A percentile compares a stretch with the other conserved stretches of the same genome.
phyloP scores from a whole-genome alignment of 306 rosid species.

The Dalbergia cultrata region DNA sequence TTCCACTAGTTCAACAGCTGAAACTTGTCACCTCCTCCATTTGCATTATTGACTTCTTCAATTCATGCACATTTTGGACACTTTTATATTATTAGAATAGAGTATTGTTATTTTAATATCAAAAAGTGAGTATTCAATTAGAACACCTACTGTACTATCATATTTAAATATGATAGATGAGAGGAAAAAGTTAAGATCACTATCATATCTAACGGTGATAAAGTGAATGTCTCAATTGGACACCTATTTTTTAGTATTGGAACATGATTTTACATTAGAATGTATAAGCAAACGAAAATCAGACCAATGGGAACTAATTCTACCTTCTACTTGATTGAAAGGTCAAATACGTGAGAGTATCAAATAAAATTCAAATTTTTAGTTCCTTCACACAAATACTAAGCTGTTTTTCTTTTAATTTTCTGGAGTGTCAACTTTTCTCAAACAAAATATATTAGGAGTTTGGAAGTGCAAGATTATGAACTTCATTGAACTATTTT shows the following conservation, averaged over 20 bases:
- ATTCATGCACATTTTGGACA: background rate
- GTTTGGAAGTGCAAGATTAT: background rate
- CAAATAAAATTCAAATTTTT: background rate
- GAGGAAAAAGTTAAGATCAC: too few species aligned
- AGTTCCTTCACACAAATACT: background rate
- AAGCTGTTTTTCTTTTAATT: background rate
- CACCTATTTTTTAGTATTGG: too few species aligned
- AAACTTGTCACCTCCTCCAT: background rate
- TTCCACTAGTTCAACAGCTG: constrained; percentile 7
- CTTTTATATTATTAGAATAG: too few species aligned
- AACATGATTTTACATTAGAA: too few species aligned
- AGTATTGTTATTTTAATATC: too few species aligned
- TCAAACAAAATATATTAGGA: background rate
- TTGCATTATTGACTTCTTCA: background rate
- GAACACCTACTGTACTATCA: too few species aligned
- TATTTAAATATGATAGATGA: too few species aligned
- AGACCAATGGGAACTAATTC: background rate
- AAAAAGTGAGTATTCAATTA: too few species aligned
- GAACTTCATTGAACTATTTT: background rate
- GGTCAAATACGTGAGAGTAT: background rate
- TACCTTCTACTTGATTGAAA: background rate
- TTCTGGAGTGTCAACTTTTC: background rate
- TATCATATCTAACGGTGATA: too few species aligned
- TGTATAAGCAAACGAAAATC: background rate
- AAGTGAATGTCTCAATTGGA: too few species aligned